Evolutionary conservation across 345 rosid genomes (phyloP).

Genomic region (Noccaea bulbosa): DNA sequence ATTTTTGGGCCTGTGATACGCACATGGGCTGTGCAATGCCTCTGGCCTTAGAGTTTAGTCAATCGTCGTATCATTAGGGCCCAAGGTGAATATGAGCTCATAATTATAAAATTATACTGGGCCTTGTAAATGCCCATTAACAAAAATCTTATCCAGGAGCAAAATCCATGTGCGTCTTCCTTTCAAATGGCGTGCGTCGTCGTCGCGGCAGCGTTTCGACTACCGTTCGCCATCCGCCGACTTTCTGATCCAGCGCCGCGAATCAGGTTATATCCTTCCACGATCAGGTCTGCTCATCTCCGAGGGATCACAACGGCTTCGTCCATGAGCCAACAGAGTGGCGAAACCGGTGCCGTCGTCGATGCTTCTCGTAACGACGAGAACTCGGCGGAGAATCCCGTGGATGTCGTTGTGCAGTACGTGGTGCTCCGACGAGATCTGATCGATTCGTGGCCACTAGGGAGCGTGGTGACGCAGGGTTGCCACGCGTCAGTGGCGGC

Average conservation of each 20-base stretch:
- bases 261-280: background rate
- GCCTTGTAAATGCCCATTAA: conserved; percentile 33
- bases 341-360: conserved; percentile 31
- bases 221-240: conserved; percentile 26
- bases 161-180: conserved; percentile 18
- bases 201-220: conserved; percentile 23
- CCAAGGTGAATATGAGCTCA: background rate
- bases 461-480: conserved; percentile 94
- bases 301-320: conserved; percentile 28
- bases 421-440: conserved; percentile 87
- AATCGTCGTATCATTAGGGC: background rate
- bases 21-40: too few species aligned
- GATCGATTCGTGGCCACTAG: conserved; percentile 90
- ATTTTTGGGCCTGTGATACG: too few species aligned
- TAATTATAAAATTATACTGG: background rate
- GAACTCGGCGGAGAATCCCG: conserved; percentile 35
- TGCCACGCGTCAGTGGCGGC: conserved; percentile 92
- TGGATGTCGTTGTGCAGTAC: conserved; percentile 73
- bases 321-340: conserved; percentile 49
- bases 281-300: background rate
- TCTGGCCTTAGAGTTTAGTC: too few species aligned
- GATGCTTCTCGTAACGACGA: conserved; percentile 34
- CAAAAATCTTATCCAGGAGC: conserved; percentile 28
- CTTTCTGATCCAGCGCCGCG: conserved; percentile 12
- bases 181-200: conserved; percentile 41